Evolutionary conservation across 495 filamentous ascomycete genomes (phyloP), one percentile per base, ranked within the genome.

Genomic region (Parmelia sp.): DNA sequence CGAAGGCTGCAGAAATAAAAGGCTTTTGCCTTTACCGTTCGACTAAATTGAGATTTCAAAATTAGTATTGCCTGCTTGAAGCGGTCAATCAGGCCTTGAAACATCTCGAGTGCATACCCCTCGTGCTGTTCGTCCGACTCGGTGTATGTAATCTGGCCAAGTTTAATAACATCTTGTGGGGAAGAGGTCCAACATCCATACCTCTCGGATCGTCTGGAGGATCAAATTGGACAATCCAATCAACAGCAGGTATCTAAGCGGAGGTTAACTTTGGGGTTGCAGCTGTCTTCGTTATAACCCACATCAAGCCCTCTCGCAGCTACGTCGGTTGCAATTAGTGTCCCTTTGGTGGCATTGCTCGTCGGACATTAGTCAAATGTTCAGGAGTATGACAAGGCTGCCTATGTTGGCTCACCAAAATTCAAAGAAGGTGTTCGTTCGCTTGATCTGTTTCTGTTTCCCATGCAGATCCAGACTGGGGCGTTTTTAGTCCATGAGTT

Each of bases 391-490:
- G 51, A 55, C n/a, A 55, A 31, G 27, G 21, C 7, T 58, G 4
- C 10, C 25, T n/a, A 37, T 25, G 15, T 59, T 59, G n/a, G 17
- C 57, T 42, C 12, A 59, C 57, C 89, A 92, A 79, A 97, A 98
- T 70, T 97, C 93, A 76, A 97, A 98, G 77, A 98, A 98, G 0
- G 91, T 96, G 71, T 94, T 95, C 57, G 94, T 98, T 8, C 94
- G 88, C 74, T 95, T 96, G 73, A 96, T 90, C 75, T 97, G 94
- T 77, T 97, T 97, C 76, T 96, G 90, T 75, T 97, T 96, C 60
- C 93, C 93, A 19, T 69, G 62, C 21, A 88, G 76, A 65, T 88
- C 88, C 44, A 92, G 82, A 21, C 51, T 55, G 3, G 2, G 31
- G 29, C 2, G 5, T 4, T 29, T 9, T 55, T 33, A 55, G 17